phyloP scores from a whole-genome alignment of 768 basidiomycete species.

The Termitomyces sp. region DNA sequence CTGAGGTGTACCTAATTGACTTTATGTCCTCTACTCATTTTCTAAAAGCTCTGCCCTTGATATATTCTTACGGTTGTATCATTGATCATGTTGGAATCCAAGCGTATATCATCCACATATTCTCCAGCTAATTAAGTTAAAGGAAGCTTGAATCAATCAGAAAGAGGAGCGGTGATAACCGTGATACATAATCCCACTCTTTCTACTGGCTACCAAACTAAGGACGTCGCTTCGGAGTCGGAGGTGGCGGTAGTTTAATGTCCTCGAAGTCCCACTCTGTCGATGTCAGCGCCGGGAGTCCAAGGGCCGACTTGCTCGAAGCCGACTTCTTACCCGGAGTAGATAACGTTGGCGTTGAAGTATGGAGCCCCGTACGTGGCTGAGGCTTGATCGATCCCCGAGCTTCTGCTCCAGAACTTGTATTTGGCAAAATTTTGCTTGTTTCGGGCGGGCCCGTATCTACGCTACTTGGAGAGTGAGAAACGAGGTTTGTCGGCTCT shows the following conservation, averaged over 20 bases:
- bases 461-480: background rate
- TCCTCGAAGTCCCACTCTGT: conserved; percentile 53
- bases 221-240: conserved; percentile 2
- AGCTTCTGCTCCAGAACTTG: background rate
- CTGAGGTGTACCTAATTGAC: too few species aligned
- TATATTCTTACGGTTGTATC: too few species aligned
- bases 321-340: background rate
- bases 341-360: background rate
- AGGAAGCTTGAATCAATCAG: background rate
- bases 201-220: background rate
- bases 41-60: too few species aligned
- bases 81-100: background rate
- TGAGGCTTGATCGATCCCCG: background rate
- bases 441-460: background rate
- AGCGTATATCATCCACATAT: background rate
- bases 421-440: background rate
- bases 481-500: background rate
- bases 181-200: background rate
- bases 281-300: conserved; percentile 43
- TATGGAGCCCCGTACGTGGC: background rate
- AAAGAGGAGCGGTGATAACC: background rate
- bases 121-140: background rate
- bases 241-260: conserved; percentile 35
- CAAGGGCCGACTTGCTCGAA: conserved; percentile 24
- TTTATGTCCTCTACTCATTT: too few species aligned